Evolutionary conservation across 2,329 filamentous ascomycete species (phyloP), one percentile per base, ranked within the genome.

Genomic region (Calonectria naviculata): DNA sequence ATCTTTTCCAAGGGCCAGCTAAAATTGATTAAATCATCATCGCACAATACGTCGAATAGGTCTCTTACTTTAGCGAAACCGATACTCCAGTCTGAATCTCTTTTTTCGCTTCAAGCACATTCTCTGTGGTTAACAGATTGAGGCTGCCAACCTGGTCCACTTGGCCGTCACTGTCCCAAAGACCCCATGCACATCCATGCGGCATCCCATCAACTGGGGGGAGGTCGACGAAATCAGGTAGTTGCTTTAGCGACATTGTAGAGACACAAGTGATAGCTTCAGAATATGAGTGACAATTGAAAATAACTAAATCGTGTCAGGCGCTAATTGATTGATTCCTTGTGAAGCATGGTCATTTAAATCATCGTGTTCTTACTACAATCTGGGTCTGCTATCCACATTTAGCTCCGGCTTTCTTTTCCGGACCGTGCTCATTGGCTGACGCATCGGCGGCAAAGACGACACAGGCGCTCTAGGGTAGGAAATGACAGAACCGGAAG

Each of bases 111-210:
- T 70, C 71, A 4, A 71, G 68, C 8, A 81, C 74, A 44, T 87
- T 83, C 0, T 83, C 79, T 0, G 85, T 84, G 0, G 87, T 90
- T 4, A 90, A 80, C 8, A 89, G 83, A 75, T 90, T 90, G 29
- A 90, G 79, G 0, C 87, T 89, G 4, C 88, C 88, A 8, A 87
- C 76, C 24, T 85, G 73, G 54, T 90, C 88, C 52, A 87, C 87
- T 62, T 85, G 79, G 17, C 85, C 86, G 65, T 86, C 82, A 0
- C 64, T 69, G n/a, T 79, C 79, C 67, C 88, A 89, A 4, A 89
- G 12, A 2, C 88, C 87, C 88, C 88, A 89, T 5, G 85, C 85
- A 65, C 86, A 89, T 12, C 87, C 85, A 60, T 86, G 82, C 0
- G 85, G 85, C 81, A 86, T 85, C 28, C 81, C 83, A 19, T 84